Evolutionary conservation across 352 stramenopile genomes (phyloP).

Genomic region (Pilasporangium apinafurcum): DNA sequence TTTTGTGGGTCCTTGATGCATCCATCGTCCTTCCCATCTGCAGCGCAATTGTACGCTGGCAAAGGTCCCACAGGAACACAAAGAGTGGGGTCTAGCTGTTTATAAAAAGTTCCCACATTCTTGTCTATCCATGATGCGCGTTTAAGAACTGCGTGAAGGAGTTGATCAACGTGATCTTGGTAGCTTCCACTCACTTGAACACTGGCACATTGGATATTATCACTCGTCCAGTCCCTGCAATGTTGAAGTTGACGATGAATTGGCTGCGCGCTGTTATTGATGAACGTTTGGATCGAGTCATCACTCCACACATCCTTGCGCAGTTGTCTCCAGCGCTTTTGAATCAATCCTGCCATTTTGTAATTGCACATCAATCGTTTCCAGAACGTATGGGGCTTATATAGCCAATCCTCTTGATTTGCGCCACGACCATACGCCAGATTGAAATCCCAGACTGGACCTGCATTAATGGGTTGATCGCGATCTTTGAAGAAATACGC

Average conservation of each 20-base stretch:
- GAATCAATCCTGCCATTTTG: slow-evolving; percentile 53
- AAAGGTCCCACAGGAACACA: slow-evolving; percentile 7
- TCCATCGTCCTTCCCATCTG: slow-evolving; percentile 8
- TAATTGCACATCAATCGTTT: slow-evolving; percentile 64
- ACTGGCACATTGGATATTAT: slow-evolving; percentile 52
- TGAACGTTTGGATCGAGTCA: slow-evolving; percentile 34
- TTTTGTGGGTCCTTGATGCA: slow-evolving; percentile 12
- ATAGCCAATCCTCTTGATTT: slow-evolving; percentile 43
- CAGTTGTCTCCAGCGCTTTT: slow-evolving; percentile 44
- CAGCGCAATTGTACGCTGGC: slow-evolving; percentile 16
- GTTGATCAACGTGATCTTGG: slow-evolving; percentile 22
- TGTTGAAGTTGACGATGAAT: slow-evolving; percentile 40
- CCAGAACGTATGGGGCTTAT: slow-evolving; percentile 46
- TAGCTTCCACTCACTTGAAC: slow-evolving; percentile 26
- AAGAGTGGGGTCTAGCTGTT: slow-evolving; percentile 6
- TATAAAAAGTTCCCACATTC: slow-evolving; percentile 7
- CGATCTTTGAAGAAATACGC: slow-evolving; percentile 74
- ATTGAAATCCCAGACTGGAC: slow-evolving; percentile 69
- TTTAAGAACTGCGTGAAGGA: slow-evolving; percentile 21
- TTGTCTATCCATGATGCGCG: slow-evolving; percentile 50
- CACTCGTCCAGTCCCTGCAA: slow-evolving; percentile 37
- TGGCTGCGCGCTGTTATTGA: slow-evolving; percentile 24
- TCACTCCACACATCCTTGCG: slow-evolving; percentile 45
- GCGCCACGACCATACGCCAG: slow-evolving; percentile 43
- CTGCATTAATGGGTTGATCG: slow-evolving; percentile 52